phyloP scores from a whole-genome alignment of 305 asterid genomes.

The Andrographis paniculata region DNA sequence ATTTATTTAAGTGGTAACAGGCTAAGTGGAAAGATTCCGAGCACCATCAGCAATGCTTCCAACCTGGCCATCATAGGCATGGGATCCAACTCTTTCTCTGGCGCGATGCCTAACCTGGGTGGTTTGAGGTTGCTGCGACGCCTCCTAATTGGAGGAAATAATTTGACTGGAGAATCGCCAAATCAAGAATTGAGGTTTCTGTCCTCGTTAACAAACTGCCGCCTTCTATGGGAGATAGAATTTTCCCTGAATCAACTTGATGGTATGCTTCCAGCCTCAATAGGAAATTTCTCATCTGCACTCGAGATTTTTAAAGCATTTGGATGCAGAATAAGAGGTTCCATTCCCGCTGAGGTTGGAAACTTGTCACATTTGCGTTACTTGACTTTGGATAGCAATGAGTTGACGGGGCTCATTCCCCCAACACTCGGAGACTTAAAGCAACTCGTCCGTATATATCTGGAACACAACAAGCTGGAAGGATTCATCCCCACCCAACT shows the following conservation, averaged over 20 bases:
- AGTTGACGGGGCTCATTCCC: not conserved
- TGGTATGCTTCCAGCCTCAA: not conserved
- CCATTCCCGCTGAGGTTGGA: not conserved
- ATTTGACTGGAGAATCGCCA: not conserved
- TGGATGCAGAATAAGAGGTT: not conserved
- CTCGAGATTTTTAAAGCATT: not conserved
- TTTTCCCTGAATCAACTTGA: not conserved
- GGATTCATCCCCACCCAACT: not conserved
- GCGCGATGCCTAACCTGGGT: constrained; percentile 15
- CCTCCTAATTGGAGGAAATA: not conserved
- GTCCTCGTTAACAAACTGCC: not conserved
- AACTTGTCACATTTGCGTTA: not conserved
- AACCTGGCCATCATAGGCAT: constrained; percentile 14
- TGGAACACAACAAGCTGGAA: not conserved
- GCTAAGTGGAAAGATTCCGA: constrained; percentile 24
- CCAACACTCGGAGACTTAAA: not conserved
- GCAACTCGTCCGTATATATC: not conserved
- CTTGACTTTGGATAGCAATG: not conserved
- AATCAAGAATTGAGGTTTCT: not conserved
- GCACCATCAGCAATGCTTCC: constrained; percentile 23
- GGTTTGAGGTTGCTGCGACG: not conserved
- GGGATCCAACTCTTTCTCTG: constrained; percentile 6
- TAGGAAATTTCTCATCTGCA: not conserved
- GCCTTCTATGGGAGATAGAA: not conserved
- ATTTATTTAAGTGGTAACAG: constrained; percentile 10